Base-by-base conservation (phyloP, 768 basidiomycete genomes). In the Fistulinella prunicolor region DNA sequence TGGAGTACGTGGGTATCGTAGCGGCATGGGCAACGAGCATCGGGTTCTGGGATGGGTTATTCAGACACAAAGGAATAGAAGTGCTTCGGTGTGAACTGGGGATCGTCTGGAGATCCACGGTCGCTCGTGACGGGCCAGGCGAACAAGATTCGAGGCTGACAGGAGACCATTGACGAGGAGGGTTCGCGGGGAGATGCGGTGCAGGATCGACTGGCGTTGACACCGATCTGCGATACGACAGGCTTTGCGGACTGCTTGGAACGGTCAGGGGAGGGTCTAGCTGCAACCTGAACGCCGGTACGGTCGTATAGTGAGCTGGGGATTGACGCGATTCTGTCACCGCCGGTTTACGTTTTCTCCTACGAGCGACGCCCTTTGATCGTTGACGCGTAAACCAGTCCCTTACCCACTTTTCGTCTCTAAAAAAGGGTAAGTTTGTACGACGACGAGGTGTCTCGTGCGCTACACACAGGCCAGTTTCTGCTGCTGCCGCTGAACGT, bases 381-480 rank as follows among this genome's bases (percentile, higher is more conserved):
- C 65, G 63, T 38, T 61, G 62, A 9, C 66, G 63, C 3, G 28
- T 36, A 26, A 68, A 68, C 65, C 65, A 66, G 49, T 47, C 58
- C 42, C 22, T 66, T 47, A 66, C 42, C 65, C 65, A 66, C 38
- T 53, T 52, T 23, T 60, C 49, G 48, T 68, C 60, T 19, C 65
- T 66, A 42, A 28, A 43, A 45, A 37, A 37, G 7, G 12, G 41
- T 54, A 23, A 56, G 54, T 43, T 32, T 28, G 55, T 16, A 30
- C 38, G 9, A 50, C 20, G 38, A 26, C 28, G n/a, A n/a, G n/a
- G n/a, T 22, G 42, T 45, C 45, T 38, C 6, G 48, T 42, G 38
- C 34, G 9, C 24, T 39, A 66, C 67, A 54, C 60, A 66, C 65
- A 66, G 38, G 42, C 65, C 65, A 50, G 66, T 66, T 39, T 64